Conservation (phyloP, 108 stramenopile genomes). For the Skeletonema menzelii region DNA sequence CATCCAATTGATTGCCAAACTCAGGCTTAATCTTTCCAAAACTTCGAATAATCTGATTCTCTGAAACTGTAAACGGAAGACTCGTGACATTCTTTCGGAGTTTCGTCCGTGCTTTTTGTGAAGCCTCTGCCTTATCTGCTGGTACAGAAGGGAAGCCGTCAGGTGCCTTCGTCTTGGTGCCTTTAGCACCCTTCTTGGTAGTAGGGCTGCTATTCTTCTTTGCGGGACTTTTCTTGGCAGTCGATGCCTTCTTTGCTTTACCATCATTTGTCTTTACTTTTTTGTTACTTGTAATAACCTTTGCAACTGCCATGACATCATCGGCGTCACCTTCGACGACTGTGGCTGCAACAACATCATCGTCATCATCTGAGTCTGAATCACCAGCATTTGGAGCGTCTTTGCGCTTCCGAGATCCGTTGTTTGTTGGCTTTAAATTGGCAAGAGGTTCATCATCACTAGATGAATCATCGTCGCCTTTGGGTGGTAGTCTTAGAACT, state of each 20-base stretch:
- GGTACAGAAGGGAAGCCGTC: constrained; percentile 26
- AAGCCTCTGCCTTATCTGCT: constrained; percentile 56
- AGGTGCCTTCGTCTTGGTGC: constrained; percentile 7
- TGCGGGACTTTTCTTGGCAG: background rate
- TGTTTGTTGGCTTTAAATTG: constrained; percentile 4
- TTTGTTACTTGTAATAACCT: constrained; percentile 35
- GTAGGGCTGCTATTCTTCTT: constrained; percentile 30
- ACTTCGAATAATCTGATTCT: constrained; percentile 56
- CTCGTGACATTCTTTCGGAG: constrained; percentile 54
- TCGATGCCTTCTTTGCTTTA: constrained; percentile 5
- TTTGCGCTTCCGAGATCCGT: constrained; percentile 29
- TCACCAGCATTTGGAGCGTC: constrained; percentile 4
- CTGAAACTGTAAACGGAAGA: constrained; percentile 56
- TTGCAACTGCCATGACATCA: constrained; percentile 30
- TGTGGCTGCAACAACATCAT: constrained; percentile 12
- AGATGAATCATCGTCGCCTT: constrained; percentile 6
- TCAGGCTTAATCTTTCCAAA: constrained; percentile 69
- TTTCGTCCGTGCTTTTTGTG: constrained; percentile 51
- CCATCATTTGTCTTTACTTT: constrained; percentile 20
- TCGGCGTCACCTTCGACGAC: constrained; percentile 22
- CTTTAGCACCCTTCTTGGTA: constrained; percentile 16
- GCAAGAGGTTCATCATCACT: constrained; percentile 20
- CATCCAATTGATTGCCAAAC: constrained; percentile 10
- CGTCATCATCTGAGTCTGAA: constrained; percentile 19
- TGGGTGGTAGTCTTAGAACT: background rate